Percentiles rank a stretch among this genome's conserved stretches.
Conservation (phyloP, 768 basidiomycete genomes). For the Leccinum subtestaceum region DNA sequence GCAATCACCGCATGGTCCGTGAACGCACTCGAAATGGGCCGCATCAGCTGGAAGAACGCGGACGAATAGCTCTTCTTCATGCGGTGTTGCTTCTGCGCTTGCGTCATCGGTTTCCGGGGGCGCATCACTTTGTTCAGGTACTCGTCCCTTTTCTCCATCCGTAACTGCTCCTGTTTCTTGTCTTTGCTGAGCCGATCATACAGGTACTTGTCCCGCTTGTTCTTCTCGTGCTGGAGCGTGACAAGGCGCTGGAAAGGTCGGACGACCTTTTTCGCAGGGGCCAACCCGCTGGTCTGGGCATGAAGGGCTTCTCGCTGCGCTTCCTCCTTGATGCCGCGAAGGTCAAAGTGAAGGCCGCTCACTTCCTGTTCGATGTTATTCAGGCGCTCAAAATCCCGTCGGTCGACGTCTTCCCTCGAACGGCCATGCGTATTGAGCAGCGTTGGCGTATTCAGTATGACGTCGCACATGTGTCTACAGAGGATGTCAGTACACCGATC, state of each 20-base stretch:
- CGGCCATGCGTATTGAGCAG: slow-evolving; percentile 42
- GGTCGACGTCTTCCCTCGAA: slow-evolving; percentile 55
- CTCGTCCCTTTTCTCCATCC: slow-evolving; percentile 72
- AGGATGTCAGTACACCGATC: slow-evolving; percentile 13
- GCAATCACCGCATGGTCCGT: slow-evolving; percentile 50
- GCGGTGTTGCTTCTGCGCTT: slow-evolving; percentile 71
- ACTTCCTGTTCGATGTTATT: slow-evolving; percentile 75
- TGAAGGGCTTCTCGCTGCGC: slow-evolving; percentile 61
- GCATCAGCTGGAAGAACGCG: slow-evolving; percentile 81
- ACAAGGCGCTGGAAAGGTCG: slow-evolving; percentile 70
- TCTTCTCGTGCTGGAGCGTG: slow-evolving; percentile 72
- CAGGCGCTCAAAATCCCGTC: slow-evolving; percentile 71
- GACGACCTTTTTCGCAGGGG: slow-evolving; percentile 50
- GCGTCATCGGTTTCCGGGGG: slow-evolving; percentile 45
- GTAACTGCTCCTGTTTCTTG: slow-evolving; percentile 71
- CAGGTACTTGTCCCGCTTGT: slow-evolving; percentile 68
- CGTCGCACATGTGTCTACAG: slow-evolving; percentile 60
- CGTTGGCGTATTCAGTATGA: slow-evolving; percentile 54
- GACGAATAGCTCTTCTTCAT: slow-evolving; percentile 85
- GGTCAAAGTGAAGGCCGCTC: slow-evolving; percentile 58
- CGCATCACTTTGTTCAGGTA: slow-evolving; percentile 73
- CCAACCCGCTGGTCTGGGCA: slow-evolving; percentile 39
- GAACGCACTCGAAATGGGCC: slow-evolving; percentile 87
- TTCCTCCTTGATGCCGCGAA: slow-evolving; percentile 73
- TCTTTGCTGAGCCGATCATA: slow-evolving; percentile 71